Evolutionary conservation across 1,139 yeast genomes (phyloP).

Genomic region (Petasospora fabianii): DNA sequence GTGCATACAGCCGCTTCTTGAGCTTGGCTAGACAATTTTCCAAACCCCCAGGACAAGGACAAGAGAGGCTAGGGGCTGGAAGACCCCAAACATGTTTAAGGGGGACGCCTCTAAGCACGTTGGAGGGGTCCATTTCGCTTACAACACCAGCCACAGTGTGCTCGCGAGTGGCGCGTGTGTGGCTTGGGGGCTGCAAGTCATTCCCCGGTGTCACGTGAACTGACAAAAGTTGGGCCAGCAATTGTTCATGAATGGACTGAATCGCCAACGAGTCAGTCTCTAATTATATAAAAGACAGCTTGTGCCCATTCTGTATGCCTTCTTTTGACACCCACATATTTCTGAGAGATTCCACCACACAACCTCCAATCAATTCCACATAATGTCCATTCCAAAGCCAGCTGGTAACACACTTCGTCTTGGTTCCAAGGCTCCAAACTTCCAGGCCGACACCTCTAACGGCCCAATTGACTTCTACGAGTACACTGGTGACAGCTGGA

Average conservation of each 20-base stretch:
- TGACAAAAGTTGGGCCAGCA: conserved; percentile 1
- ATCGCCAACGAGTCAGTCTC: neutral
- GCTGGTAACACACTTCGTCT: conserved; percentile 34
- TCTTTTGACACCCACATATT: neutral
- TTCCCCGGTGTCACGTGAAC: conserved; percentile 6
- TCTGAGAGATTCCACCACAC: no score
- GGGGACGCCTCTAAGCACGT: no score
- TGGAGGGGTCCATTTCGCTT: no score
- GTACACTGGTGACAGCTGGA: conserved; percentile 73
- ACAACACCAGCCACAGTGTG: conserved; percentile 3
- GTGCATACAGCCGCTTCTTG: no score
- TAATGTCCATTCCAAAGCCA: conserved; percentile 28
- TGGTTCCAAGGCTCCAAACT: conserved; percentile 79
- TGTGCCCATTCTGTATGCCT: neutral
- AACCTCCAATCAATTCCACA: conserved; percentile 1
- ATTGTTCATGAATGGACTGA: conserved; percentile 2
- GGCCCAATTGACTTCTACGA: conserved; percentile 77
- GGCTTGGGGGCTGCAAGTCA: neutral
- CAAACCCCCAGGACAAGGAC: no score
- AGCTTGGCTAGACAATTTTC: no score
- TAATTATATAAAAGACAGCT: neutral
- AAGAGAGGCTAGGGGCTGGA: no score
- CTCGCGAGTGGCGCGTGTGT: conserved; percentile 4
- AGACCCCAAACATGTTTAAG: no score
- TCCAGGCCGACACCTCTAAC: conserved; percentile 66